Base-by-base conservation (phyloP, 352 stramenopile genomes). In the Phytophthora pistaciae region DNA sequence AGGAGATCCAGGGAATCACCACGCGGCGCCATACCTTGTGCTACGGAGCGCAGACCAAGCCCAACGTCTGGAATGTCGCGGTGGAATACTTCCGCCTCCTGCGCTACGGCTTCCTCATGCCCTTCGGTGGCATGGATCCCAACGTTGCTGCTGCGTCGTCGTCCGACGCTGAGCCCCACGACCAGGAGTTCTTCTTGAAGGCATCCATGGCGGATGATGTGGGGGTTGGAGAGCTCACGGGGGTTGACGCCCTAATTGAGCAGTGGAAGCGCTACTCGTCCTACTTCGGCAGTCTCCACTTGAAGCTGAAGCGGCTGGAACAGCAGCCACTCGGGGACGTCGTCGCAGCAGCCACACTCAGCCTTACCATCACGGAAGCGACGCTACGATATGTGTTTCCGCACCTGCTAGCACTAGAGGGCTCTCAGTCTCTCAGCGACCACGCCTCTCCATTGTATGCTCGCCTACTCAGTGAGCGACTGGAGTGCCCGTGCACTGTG, bases 181-280 rank as follows among this genome's bases (percentile, higher is more conserved):
- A 71, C 5, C 62, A 64, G 33, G 68, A 72, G 42, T 54, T 33
- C 62, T 81, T 84, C 13, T 18, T 84, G 3, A 42, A 53, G 27
- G 64, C 56, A 4, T 23, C 66, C 6, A 64, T 84, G 60, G n/a
- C 33, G 3, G 11, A 56, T 6, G 67, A 81, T 8, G 62, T 80
- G 0, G 53, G 18, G 2, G 23, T 79, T 40, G 74, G 70, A 13
- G 62, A 71, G 6, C n/a, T 73, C 3, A 38, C 42, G 1, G 75
- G 68, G 0, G 25, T 66, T 5, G 60, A 78, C 5, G 48, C 36
- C 1, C 16, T 73, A 10, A 60, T 78, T 13, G 38, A 79, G 5
- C 77, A 84, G 38, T 84, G 73, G 66, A 68, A 68, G 25, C 60
- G 50, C n/a, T 77, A 80, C 50, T 79, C 73, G 14, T 57, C 38